Base-by-base conservation (phyloP, 768 basidiomycete species). In the Dendrothele bispora region DNA sequence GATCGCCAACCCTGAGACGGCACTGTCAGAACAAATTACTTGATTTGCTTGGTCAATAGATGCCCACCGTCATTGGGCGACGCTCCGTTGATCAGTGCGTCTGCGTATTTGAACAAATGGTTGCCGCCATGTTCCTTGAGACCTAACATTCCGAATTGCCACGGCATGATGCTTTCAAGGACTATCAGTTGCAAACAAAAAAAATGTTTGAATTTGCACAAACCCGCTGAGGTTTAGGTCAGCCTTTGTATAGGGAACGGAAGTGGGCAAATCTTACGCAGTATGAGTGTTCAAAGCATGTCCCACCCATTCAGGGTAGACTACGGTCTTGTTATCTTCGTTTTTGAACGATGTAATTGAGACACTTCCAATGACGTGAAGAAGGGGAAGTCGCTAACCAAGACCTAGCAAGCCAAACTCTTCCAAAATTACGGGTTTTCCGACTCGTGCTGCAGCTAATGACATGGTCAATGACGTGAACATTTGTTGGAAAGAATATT, bases 391-490 rank as follows among this genome's bases (percentile, higher is more conserved):
- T n/a, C 22, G 18, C 69, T 43, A 51, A 79, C 77, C 60, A 2
- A 74, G 49, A 15, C 73, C 73, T 25, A 55, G 56, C 1, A 80
- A 65, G 7, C 83, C 83, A 55, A 84, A 85, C 54, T 85, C 84
- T 56, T 86, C 84, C 41, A 83, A 57, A 42, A 84, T 67, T 18
- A 83, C 71, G 0, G 84, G 83, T 60, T 87, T 86, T 54, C 74
- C 72, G 32, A 72, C 73, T 43, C 65, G 70, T 50, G 71, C 72
- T 0, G 80, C 78, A 25, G 77, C 79, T 79, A 50, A 17, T 48
- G 32, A 35, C 17, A 35, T 11, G 36, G 41, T 28, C n/a, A 17
- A 21, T 32, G 15, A 46, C 32, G 26, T 12, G 4, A 25, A 20
- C 21, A 22, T 27, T 22, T 11, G 25, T 15, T 4, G 27, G 41